Percentiles rank a stretch among this genome's conserved stretches.
These are phyloP conservation scores for Acarospora socialis DNA, from an alignment of 2,329 filamentous ascomycete genomes.

Conservation along the genomic window DNA sequence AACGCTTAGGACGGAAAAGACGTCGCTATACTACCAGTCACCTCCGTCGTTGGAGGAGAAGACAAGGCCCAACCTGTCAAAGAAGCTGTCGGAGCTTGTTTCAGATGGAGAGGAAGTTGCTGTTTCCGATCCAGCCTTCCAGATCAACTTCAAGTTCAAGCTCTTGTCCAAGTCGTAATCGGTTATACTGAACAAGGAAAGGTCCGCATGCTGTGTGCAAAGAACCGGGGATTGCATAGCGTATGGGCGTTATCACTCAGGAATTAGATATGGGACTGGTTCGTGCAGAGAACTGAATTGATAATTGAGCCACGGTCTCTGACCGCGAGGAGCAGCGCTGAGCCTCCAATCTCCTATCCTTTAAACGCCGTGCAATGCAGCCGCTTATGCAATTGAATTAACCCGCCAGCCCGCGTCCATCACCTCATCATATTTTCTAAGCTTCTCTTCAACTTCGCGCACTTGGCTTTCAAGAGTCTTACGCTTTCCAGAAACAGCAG, in stretches of 20 bases:
- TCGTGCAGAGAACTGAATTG: no score
- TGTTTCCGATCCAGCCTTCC: constrained; percentile 85
- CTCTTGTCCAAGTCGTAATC: constrained; percentile 33
- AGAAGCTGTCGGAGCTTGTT: constrained; percentile 64
- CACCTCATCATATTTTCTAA: constrained; percentile 28
- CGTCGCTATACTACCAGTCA: constrained; percentile 79
- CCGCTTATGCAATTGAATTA: neutral
- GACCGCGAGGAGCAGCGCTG: neutral
- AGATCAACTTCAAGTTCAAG: constrained; percentile 52
- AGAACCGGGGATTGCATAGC: no score
- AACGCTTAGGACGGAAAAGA: constrained; percentile 64
- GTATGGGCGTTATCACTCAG: no score
- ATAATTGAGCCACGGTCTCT: neutral
- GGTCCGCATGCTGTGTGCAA: no score
- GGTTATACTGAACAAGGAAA: no score
- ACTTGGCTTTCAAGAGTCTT: constrained; percentile 74
- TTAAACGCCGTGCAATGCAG: constrained; percentile 1
- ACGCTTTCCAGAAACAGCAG: constrained; percentile 85
- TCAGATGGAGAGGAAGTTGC: constrained; percentile 73
- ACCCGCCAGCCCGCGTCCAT: constrained; percentile 15
- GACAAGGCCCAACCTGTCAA: constrained; percentile 67
- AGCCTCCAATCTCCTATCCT: neutral
- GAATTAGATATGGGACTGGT: no score
- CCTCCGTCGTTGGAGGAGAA: constrained; percentile 70
- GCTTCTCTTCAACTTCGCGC: constrained; percentile 34